Conservation (phyloP, 2,329 filamentous ascomycete genomes). For the Paecilomyces sp. region DNA sequence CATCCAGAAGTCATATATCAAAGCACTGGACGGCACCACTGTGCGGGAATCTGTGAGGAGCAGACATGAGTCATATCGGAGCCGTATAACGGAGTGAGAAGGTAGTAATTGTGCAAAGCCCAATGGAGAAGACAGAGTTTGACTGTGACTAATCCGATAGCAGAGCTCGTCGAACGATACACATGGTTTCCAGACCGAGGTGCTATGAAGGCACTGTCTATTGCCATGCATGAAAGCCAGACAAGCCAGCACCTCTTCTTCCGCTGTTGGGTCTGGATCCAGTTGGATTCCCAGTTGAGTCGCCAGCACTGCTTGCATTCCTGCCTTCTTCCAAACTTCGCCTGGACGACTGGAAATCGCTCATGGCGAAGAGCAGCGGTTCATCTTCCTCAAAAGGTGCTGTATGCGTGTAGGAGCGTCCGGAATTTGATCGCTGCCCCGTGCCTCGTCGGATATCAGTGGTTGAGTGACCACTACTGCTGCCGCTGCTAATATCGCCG, state of each 20-base stretch:
- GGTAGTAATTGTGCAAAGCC: neutral
- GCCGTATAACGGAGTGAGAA: neutral
- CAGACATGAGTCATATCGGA: neutral
- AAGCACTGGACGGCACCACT: neutral
- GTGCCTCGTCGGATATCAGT: conserved; percentile 28
- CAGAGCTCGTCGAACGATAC: neutral
- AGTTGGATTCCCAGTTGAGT: conserved; percentile 16
- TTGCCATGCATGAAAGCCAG: conserved; percentile 27
- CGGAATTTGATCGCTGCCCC: conserved; percentile 26
- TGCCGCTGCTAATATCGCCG: conserved; percentile 32
- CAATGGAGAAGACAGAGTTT: neutral
- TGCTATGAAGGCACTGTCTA: conserved; percentile 7
- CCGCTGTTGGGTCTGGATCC: conserved; percentile 29
- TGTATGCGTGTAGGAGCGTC: conserved; percentile 21
- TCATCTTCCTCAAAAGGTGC: conserved; percentile 35
- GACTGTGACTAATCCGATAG: neutral
- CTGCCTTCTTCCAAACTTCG: conserved; percentile 36
- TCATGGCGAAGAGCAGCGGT: conserved; percentile 40
- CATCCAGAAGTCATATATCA: neutral
- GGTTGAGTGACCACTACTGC: conserved; percentile 30
- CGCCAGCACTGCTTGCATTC: conserved; percentile 23
- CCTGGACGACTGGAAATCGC: conserved; percentile 36
- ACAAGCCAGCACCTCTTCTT: conserved; percentile 24
- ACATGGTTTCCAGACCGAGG: neutral
- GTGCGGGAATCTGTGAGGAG: neutral